These are phyloP conservation scores for Aspergillus phoenicis DNA, from an alignment of 2,329 filamentous ascomycete genomes.

Conservation along the genomic window DNA sequence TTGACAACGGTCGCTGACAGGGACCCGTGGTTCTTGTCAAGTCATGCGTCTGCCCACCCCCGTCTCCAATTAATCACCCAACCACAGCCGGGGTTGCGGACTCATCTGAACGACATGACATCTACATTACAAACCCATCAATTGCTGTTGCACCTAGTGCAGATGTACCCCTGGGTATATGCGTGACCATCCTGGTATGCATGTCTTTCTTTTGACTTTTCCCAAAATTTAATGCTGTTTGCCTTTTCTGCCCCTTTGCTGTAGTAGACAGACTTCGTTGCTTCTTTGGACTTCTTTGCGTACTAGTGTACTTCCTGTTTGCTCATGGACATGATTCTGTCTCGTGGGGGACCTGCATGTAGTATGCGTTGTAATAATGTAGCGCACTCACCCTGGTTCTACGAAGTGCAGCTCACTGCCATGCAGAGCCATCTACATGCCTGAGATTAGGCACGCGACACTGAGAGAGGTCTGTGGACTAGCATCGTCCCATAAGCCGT, in stretches of 20 bases:
- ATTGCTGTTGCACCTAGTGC: neutral
- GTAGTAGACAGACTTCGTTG: neutral
- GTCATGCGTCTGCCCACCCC: conserved; percentile 20
- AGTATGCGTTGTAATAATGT: neutral
- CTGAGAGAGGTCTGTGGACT: neutral
- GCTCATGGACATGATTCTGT: neutral
- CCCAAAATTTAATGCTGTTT: neutral
- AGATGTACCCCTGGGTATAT: neutral
- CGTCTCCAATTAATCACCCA: neutral
- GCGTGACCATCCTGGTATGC: neutral
- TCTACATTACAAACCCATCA: neutral
- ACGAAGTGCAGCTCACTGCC: neutral
- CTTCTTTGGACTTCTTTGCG: neutral
- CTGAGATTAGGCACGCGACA: conserved; percentile 1
- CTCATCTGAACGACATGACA: conserved; percentile 1
- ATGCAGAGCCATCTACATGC: neutral
- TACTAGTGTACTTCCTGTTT: neutral
- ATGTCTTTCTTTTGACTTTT: neutral
- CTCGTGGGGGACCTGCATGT: neutral
- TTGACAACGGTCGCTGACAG: conserved; percentile 10
- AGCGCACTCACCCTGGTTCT: neutral
- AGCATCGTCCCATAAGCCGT: neutral
- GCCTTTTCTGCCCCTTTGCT: neutral
- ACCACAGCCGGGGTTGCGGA: neutral
- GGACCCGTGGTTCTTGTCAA: conserved; percentile 17